Percentiles rank a stretch among this genome's conserved stretches.
Conservation (phyloP, 495 filamentous ascomycete genomes). For the Xylaria longipes region DNA sequence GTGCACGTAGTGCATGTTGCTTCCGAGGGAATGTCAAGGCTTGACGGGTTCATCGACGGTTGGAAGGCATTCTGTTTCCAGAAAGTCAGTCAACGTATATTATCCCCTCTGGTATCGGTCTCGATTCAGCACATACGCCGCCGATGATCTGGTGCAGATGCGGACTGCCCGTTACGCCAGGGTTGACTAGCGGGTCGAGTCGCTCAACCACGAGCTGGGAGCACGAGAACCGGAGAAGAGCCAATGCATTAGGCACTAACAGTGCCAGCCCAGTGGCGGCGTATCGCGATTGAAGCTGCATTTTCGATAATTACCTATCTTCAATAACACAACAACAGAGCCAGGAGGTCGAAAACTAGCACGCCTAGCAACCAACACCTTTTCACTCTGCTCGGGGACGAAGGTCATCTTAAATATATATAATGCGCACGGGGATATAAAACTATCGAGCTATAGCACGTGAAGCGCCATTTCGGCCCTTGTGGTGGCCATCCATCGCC, state of each 20-base stretch:
- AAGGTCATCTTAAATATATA: constrained; percentile 3
- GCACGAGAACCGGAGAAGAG: constrained; percentile 48
- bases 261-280: constrained; percentile 49
- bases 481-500: not conserved
- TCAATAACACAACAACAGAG: not conserved
- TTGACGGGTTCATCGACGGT: constrained; percentile 37
- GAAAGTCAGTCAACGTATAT: not conserved
- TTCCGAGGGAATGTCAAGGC: constrained; percentile 32
- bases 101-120: not conserved
- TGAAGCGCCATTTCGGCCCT: not conserved
- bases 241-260: constrained; percentile 48
- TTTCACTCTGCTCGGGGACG: not conserved
- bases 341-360: not conserved
- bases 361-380: not conserved
- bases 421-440: not conserved
- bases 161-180: constrained; percentile 43
- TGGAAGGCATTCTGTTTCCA: constrained; percentile 38
- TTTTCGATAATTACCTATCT: constrained; percentile 4
- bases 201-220: constrained; percentile 46
- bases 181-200: constrained; percentile 48
- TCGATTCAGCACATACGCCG: constrained; percentile 55
- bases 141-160: constrained; percentile 55
- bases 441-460: not conserved
- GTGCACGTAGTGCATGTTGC: constrained; percentile 46
- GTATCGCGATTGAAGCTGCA: constrained; percentile 38